Conservation (phyloP, 371 early-diverging fungal genomes). For the Mucor piriformis region DNA sequence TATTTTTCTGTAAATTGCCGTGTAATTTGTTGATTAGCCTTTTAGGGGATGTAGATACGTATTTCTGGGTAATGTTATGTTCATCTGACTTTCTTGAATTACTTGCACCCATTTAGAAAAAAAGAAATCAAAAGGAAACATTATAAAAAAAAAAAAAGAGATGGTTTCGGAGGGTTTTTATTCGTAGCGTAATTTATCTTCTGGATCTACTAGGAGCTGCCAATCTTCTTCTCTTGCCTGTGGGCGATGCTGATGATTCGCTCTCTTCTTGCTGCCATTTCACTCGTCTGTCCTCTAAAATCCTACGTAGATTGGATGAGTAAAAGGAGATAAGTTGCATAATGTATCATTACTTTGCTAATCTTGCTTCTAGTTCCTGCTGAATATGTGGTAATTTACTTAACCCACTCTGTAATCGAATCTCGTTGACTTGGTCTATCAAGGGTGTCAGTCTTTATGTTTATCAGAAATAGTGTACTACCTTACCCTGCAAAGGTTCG, state of each 20-base stretch:
- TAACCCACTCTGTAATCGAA: conserved; percentile 37
- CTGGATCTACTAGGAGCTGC: conserved; percentile 3
- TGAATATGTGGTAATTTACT: conserved; percentile 45
- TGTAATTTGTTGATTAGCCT: neutral
- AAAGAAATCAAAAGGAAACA: neutral
- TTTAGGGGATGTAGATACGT: neutral
- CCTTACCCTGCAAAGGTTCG: conserved; percentile 52
- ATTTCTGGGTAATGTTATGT: neutral
- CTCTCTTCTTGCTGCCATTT: conserved; percentile 44
- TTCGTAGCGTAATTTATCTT: neutral
- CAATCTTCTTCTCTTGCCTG: conserved; percentile 4
- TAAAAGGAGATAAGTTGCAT: neutral
- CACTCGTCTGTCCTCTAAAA: conserved; percentile 45
- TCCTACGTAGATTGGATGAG: conserved; percentile 11
- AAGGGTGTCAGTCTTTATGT: neutral
- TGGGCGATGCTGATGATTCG: neutral
- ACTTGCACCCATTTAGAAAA: neutral
- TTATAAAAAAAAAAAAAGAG: neutral
- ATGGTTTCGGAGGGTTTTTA: neutral
- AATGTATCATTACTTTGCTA: conserved; percentile 35
- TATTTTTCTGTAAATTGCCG: neutral
- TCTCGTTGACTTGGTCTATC: conserved; percentile 45
- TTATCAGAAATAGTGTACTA: neutral
- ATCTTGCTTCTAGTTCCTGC: conserved; percentile 47
- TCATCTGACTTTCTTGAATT: neutral